Base-by-base conservation (phyloP, 1,284 basidiomycete genomes). In the Ustilago nuda region DNA sequence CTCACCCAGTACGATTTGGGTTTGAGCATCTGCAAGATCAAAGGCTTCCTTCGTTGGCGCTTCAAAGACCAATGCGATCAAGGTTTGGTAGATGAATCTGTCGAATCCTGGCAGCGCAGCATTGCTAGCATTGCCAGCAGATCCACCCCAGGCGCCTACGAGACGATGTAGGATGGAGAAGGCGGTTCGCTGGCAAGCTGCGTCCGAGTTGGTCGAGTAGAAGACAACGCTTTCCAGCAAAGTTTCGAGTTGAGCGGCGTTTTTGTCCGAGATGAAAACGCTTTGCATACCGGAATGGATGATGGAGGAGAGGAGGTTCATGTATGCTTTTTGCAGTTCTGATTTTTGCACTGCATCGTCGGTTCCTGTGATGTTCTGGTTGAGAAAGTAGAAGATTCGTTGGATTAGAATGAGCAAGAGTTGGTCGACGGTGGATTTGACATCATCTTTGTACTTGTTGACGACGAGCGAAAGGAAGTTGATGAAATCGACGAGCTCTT, bases 401-500 rank as follows among this genome's bases (percentile, higher is more conserved):
- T 91, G 88, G 70, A 92, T 92, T 73, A 99, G 88, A 1, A 95
- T 94, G 0, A 92, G 90, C 59, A 98, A 90, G 32, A 99, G 90
- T 84, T 96, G 91, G 85, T 99, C 95, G 72, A 99, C 88, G 30
- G 98, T 94, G 72, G 91, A 88, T 74, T 91, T 91, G 86, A 98
- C 90, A 76, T 93, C 77, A 72, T 94, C 94, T 89, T 94, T 93
- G 75, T 99, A 91, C 84, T 93, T 94, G 87, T 97, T 94, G 69
- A 96, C 92, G 66, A 99, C 88, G 23, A 98, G 88, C 8, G 91
- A 92, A 64, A 99, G 92, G 88, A 99, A 99, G 84, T 92, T 92
- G 89, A 99, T 91, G 83, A 99, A 97, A 84, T 99, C 97, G 50
- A 93, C 92, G 68, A 99, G 88, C 87, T 99, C 97, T 8, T 92